Base-by-base conservation (phyloP, 768 basidiomycete species). In the Ramaria rubella region DNA sequence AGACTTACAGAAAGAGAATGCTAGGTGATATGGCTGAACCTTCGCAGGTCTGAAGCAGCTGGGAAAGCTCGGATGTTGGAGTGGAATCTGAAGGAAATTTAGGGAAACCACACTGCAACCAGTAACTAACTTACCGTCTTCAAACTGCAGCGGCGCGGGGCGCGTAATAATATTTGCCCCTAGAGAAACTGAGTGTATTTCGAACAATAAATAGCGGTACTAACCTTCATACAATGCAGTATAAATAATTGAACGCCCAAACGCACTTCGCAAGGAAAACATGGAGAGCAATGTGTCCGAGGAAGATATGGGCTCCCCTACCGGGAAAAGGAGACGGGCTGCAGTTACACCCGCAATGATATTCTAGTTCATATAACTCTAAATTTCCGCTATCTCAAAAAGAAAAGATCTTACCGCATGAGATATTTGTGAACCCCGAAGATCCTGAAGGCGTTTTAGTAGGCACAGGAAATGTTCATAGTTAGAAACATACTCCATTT, bases 311-410 rank as follows among this genome's bases (percentile, higher is more conserved):
- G 81, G 73, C 63, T 82, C 81, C 23, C 87, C 80, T 9, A 82
- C 73, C 2, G 94, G 92, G 62, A 95, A 81, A 21, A 94, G 67
- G 4, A 83, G 80, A 33, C 87, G 83, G 23, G 82, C 73, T 3
- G 87, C 87, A 0, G 90, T 82, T n/a, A 94, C 86, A 31, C 90
- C 94, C 3, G 94, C 90, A 2, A 91, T 94, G 57, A 95, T 66
- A 61, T 92, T 93, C 67, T 73, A 23, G 31, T 60, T 4, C 49
- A 49, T 15, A 40, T 34, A 19, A 52, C 52, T 60, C 34, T 2
- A 29, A 15, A 49, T 1, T 19, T 15, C 6, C n/a, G 34, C 6
- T 30, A 31, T 38, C 23, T 33, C 5, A 31, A 24, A 4, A 12
- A 24, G 29, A 52, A 38, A 21, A 12, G 31, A 19, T 61, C 68